Percentiles rank a stretch among this genome's conserved stretches.
Evolutionary conservation across 129 eudicot species (phyloP).

Genomic region (Pseudognaphalium luteoalbum): DNA sequence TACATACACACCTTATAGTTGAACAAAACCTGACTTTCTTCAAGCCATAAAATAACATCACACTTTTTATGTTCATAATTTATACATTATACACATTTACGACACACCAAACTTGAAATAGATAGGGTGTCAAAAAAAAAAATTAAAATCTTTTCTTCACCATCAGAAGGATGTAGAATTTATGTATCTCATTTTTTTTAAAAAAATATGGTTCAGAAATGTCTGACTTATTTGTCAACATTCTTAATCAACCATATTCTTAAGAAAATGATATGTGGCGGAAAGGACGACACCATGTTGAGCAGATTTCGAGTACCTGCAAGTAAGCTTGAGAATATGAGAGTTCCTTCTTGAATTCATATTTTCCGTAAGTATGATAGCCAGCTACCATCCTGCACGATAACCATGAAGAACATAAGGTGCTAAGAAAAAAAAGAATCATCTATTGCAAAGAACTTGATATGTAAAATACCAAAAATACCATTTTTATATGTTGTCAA

Average conservation of each 20-base stretch:
- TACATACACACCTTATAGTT: conserved; percentile 5
- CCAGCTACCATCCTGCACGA: neutral
- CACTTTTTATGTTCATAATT: neutral
- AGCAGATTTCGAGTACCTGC: conserved; percentile 1
- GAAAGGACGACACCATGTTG: neutral
- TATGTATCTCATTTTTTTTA: conserved; percentile 10
- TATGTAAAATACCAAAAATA: neutral
- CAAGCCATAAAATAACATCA: conserved; percentile 21
- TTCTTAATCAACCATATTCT: conserved; percentile 1
- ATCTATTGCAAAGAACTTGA: too few relatives aligned
- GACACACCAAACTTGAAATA: conserved; percentile 25
- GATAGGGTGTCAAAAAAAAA: conserved; percentile 11
- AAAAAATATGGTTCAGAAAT: conserved; percentile 18
- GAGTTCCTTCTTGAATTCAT: neutral
- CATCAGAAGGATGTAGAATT: conserved; percentile 8
- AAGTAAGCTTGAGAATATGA: neutral
- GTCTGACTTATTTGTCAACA: conserved; percentile 25
- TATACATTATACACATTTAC: conserved; percentile 6
- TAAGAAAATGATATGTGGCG: too few relatives aligned
- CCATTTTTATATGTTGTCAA: neutral
- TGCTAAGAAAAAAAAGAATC: neutral
- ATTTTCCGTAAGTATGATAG: neutral
- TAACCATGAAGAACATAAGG: neutral
- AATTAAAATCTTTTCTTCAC: neutral
- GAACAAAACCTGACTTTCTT: conserved; percentile 21